Conservation (phyloP, 1,284 basidiomycete species). For the Malassezia brasiliensis region DNA sequence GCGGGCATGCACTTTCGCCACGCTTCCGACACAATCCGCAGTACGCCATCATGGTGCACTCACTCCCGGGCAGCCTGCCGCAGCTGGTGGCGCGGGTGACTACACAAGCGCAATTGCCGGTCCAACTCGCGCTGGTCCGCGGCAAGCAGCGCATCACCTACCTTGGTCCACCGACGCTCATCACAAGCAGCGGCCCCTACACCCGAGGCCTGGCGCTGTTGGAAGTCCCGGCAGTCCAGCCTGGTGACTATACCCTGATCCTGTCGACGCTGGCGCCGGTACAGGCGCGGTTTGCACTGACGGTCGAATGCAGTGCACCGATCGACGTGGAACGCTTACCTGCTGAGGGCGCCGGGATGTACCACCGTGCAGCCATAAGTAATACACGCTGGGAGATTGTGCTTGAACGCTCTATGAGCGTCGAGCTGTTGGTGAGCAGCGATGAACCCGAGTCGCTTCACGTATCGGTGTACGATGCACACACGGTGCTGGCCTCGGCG, state of each 20-base stretch:
- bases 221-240: slow-evolving; percentile 7
- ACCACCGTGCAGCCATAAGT: not conserved
- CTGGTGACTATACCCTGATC: slow-evolving; percentile 7
- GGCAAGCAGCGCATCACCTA: slow-evolving; percentile 2
- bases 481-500: not conserved
- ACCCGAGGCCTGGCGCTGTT: slow-evolving; percentile 11
- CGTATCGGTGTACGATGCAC: not conserved
- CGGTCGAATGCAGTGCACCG: slow-evolving; percentile 4
- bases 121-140: not conserved
- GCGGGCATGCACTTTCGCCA: slow-evolving; percentile 68
- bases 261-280: not conserved
- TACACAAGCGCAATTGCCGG: not conserved
- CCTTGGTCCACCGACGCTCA: not conserved
- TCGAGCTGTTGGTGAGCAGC: not conserved
- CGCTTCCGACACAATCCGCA: slow-evolving; percentile 86
- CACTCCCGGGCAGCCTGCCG: not conserved
- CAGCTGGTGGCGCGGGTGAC: slow-evolving; percentile 2
- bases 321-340: not conserved
- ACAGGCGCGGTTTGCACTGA: slow-evolving; percentile 3
- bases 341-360: slow-evolving; percentile 9
- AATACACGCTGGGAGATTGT: not conserved
- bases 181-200: slow-evolving; percentile 7
- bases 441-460: not conserved
- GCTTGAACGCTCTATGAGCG: not conserved
- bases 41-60: slow-evolving; percentile 56